These are phyloP conservation scores for Termitomyces sp. DNA, from an alignment of 768 basidiomycete genomes.

Conservation along the genomic window DNA sequence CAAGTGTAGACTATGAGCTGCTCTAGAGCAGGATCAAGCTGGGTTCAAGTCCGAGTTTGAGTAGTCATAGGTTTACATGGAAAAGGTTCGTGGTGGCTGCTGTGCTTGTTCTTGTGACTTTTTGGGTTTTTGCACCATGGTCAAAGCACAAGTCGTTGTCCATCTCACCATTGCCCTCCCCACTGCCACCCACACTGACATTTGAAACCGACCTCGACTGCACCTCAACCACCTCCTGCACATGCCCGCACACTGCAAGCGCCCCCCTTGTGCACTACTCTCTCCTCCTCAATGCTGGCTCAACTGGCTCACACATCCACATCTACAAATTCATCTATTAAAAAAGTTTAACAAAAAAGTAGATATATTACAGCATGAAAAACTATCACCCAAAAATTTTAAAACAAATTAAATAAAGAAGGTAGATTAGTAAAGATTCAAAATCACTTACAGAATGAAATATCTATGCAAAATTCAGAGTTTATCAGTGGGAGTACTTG, in stretches of 20 bases:
- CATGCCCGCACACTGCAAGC: slow-evolving; percentile 39
- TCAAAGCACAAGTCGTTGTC: background rate
- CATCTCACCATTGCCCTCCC: no score
- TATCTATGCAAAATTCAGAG: no score
- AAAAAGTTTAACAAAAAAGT: no score
- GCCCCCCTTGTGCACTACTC: slow-evolving; percentile 81
- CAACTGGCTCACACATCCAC: slow-evolving; percentile 95
- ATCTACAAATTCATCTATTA: slow-evolving; percentile 99
- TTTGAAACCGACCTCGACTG: background rate
- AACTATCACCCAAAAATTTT: no score
- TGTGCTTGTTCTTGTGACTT: background rate
- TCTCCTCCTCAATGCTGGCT: slow-evolving; percentile 97
- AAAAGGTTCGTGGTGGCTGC: background rate
- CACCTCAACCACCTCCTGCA: slow-evolving; percentile 34
- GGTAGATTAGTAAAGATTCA: no score
- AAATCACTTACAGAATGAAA: no score
- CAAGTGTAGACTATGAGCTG: background rate
- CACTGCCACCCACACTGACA: background rate
- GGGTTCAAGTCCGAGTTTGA: no score
- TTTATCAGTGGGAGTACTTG: no score
- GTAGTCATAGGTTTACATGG: background rate
- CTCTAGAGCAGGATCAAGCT: background rate
- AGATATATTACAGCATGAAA: no score
- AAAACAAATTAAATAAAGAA: no score
- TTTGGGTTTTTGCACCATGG: background rate